Base-by-base conservation (phyloP, 257 asterid species). In the Euphrasia confusa region DNA sequence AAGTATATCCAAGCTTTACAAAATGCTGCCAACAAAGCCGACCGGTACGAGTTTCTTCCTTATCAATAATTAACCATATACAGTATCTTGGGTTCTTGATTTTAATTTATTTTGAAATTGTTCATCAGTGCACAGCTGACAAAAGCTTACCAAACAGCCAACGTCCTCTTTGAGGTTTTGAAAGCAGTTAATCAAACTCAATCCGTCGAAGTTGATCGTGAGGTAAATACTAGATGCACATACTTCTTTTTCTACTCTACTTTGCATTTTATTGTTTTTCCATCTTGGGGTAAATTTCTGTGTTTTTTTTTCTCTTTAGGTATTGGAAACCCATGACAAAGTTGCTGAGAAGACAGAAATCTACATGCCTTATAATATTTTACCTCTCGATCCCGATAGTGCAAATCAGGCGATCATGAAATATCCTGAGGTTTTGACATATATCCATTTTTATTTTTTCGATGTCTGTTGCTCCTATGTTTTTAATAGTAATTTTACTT, bases 21-120 rank as follows among this genome's bases (percentile, higher is more conserved):
- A 78, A 89, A 89, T 78, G 97, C 88, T 64, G 94, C 95, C 35
- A 94, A 87, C 72, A 89, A 87, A 79, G 97, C 95, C 65, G 95
- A 89, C 68, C 94, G 94, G 97, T 89, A 76, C 68, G 85, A 70
- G 12, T 10, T 3, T 26, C 24, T 54, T 67, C 64, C 10, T 42
- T 2, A 37, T 65, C 18, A 47, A 15, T 44, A 60, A 7, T 37
- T 45, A 42, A 10, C 21, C 54, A 7, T 7, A 35, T 50, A 21
- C 1, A 0, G 1, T 21, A 17, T 37, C 14, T 10, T 13, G 32
- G 18, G 2, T 66, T 65, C 33, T 53, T 65, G 66, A 49, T n/a
- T 44, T 10, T 44, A 10, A 12, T 45, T 45, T n/a, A 10, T n/a
- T 65, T n/a, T 60, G 21, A 53, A 58, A 68, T 61, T 58, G 67